Percentiles rank a stretch among this genome's conserved stretches.
These are phyloP conservation scores for Apiospora kogelbergensis DNA, from an alignment of 2,329 filamentous ascomycete genomes.

Conservation along the genomic window DNA sequence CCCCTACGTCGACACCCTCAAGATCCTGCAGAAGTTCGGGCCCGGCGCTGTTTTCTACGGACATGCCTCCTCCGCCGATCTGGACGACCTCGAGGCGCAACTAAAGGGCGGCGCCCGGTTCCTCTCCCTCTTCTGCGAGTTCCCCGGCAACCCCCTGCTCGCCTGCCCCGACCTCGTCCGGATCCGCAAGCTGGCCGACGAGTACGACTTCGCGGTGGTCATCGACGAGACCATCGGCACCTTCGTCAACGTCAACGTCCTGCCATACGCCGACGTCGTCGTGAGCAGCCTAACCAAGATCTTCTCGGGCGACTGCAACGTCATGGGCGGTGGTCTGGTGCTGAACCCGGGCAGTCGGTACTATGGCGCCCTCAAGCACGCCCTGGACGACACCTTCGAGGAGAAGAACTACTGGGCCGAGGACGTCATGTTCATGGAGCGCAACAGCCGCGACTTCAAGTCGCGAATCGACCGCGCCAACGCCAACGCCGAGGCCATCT, in stretches of 20 bases:
- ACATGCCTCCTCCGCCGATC: slow-evolving; percentile 70
- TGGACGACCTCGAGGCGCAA: slow-evolving; percentile 78
- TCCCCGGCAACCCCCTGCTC: slow-evolving; percentile 88
- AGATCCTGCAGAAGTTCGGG: slow-evolving; percentile 92
- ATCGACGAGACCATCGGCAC: slow-evolving; percentile 97
- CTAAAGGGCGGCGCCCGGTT: slow-evolving; percentile 73
- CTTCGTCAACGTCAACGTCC: slow-evolving; percentile 91
- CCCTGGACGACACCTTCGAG: slow-evolving; percentile 69
- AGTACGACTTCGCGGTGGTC: slow-evolving; percentile 85
- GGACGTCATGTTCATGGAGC: slow-evolving; percentile 91
- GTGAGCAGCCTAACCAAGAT: slow-evolving; percentile 96
- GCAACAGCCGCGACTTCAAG: slow-evolving; percentile 91
- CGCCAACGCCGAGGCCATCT: slow-evolving; percentile 79
- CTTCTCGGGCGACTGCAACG: slow-evolving; percentile 96
- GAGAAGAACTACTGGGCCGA: slow-evolving; percentile 92
- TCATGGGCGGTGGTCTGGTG: slow-evolving; percentile 84
- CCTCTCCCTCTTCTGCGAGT: slow-evolving; percentile 88
- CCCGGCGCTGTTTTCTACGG: slow-evolving; percentile 89
- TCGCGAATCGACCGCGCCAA: slow-evolving; percentile 83
- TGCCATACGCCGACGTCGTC: slow-evolving; percentile 85
- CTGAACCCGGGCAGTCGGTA: slow-evolving; percentile 66
- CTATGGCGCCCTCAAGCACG: slow-evolving; percentile 67
- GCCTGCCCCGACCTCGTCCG: slow-evolving; percentile 79
- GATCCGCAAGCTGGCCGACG: slow-evolving; percentile 77
- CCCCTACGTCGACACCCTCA: slow-evolving; percentile 94